These are phyloP conservation scores for Yamadazyma sp. DNA, from an alignment of 1,139 yeast species.

Conservation along the genomic window DNA sequence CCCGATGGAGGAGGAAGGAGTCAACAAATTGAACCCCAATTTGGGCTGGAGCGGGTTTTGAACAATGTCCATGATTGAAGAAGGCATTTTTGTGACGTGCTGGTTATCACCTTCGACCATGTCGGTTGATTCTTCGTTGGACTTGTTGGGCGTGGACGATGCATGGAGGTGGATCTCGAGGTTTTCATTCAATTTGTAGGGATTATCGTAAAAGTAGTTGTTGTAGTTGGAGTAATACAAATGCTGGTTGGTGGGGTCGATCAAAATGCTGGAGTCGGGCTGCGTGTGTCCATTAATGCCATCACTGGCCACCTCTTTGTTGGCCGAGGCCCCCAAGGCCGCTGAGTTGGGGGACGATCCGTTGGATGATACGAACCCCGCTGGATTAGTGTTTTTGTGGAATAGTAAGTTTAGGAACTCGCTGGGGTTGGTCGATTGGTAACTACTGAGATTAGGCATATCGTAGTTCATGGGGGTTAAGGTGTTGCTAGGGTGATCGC, in stretches of 20 bases:
- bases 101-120: conserved; percentile 37
- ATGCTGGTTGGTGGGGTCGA: conserved; percentile 40
- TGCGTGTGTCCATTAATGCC: conserved; percentile 1
- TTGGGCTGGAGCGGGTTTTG: conserved; percentile 47
- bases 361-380: conserved; percentile 5
- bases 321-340: not conserved
- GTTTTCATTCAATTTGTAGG: conserved; percentile 42
- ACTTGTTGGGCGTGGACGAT: conserved; percentile 22
- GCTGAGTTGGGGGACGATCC: conserved; percentile 10
- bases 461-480: conserved; percentile 3
- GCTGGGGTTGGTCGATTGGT: conserved; percentile 16
- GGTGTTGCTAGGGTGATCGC: conserved; percentile 11
- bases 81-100: conserved; percentile 41
- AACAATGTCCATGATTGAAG: conserved; percentile 48
- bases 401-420: conserved; percentile 53
- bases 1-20: conserved; percentile 29
- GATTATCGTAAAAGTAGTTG: conserved; percentile 44
- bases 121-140: conserved; percentile 34
- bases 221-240: conserved; percentile 42
- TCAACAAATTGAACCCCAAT: conserved; percentile 36
- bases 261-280: conserved; percentile 17
- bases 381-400: conserved; percentile 37
- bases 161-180: conserved; percentile 50
- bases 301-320: too few species aligned
- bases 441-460: conserved; percentile 5